A percentile compares a stretch with the other conserved stretches of the same genome.
Evolutionary conservation across 257 asterid genomes (phyloP).

Genomic region (Capsicum chinense): DNA sequence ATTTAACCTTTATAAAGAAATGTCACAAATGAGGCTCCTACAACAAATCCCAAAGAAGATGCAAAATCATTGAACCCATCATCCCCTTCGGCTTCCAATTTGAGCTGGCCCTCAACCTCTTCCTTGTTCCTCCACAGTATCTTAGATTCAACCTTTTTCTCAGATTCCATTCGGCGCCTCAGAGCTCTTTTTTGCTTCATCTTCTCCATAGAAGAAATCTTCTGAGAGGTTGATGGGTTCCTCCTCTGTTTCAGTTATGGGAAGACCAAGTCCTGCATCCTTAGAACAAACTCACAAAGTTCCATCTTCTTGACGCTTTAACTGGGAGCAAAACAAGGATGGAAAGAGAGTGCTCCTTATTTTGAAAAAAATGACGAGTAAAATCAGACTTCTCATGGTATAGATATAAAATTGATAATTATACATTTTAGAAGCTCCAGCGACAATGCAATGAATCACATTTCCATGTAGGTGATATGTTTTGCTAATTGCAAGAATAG

Average conservation of each 20-base stretch:
- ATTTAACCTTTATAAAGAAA: conserved; percentile 52
- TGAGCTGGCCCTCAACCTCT: conserved; percentile 65
- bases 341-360: too few relatives aligned
- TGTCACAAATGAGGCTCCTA: conserved; percentile 93
- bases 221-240: conserved; percentile 47
- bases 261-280: conserved; percentile 30
- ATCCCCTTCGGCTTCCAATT: conserved; percentile 82
- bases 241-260: conserved; percentile 28
- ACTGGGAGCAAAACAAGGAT: not conserved
- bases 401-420: too few relatives aligned
- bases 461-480: too few relatives aligned
- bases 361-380: too few relatives aligned
- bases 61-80: conserved; percentile 88
- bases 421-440: too few relatives aligned
- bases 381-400: too few relatives aligned
- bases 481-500: too few relatives aligned
- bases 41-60: conserved; percentile 80
- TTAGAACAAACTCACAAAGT: not conserved
- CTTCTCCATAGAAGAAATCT: conserved; percentile 59
- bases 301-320: too few relatives aligned
- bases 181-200: conserved; percentile 45
- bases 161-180: conserved; percentile 44
- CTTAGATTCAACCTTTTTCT: conserved; percentile 48
- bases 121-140: conserved; percentile 69
- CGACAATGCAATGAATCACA: too few relatives aligned